These are phyloP conservation scores for Mycosphaerella sp. DNA, from an alignment of 2,329 filamentous ascomycete genomes.

Conservation along the genomic window DNA sequence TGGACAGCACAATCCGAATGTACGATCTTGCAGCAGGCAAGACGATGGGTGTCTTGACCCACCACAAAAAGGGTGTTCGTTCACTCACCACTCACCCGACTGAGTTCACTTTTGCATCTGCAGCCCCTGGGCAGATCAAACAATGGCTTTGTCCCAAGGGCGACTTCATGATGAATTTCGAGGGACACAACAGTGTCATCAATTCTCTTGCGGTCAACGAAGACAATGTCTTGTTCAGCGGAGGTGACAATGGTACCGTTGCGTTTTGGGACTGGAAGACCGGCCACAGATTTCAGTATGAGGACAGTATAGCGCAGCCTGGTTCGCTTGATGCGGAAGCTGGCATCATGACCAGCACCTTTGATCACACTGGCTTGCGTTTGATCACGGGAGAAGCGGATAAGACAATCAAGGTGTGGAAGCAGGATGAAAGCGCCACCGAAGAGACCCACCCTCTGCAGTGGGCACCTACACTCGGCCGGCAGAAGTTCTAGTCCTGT, in stretches of 20 bases:
- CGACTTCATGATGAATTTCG: constrained; percentile 98
- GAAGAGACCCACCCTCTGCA: constrained; percentile 85
- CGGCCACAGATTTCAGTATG: constrained; percentile 80
- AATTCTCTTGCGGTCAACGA: constrained; percentile 91
- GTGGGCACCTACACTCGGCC: constrained; percentile 77
- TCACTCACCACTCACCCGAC: constrained; percentile 76
- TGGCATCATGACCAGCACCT: constrained; percentile 89
- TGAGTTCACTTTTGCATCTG: constrained; percentile 94
- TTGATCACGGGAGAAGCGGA: constrained; percentile 93
- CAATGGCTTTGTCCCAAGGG: constrained; percentile 99
- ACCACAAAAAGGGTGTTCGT: constrained; percentile 96
- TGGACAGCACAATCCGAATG: constrained; percentile 83
- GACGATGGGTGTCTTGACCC: constrained; percentile 89
- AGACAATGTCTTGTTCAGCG: constrained; percentile 90
- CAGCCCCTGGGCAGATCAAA: constrained; percentile 89
- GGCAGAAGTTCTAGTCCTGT: constrained; percentile 55
- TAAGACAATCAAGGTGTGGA: constrained; percentile 97
- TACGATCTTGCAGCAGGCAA: constrained; percentile 98
- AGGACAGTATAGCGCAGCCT: constrained; percentile 88
- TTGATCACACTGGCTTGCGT: constrained; percentile 80
- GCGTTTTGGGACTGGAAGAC: constrained; percentile 99
- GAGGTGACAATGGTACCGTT: constrained; percentile 92
- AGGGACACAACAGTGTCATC: constrained; percentile 93
- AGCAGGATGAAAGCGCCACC: constrained; percentile 83
- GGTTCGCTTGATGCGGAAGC: constrained; percentile 90